Evolutionary conservation across 2,329 filamentous ascomycete species (phyloP), one percentile per base, ranked within the genome.

Genomic region (Sarocladium oryzae): DNA sequence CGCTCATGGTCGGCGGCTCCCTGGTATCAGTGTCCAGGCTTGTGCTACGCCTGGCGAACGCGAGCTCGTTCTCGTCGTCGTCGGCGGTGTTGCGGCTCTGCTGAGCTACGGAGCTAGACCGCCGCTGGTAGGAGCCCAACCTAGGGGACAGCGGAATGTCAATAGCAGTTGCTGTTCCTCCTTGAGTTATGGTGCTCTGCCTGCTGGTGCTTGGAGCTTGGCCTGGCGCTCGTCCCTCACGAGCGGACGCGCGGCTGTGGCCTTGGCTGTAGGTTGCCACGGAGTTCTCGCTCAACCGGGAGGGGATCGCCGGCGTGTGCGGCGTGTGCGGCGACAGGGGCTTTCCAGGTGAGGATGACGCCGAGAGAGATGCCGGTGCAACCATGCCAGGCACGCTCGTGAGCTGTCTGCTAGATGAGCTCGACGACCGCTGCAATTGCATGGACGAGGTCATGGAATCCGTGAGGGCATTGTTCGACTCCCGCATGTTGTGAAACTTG

Each of bases 371-470:
- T 4, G 85, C 86, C 1, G 90, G 77, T 50, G 88, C 86, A 13
- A 70, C 68, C 66, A 90, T 88, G 54, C 86, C 76, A 2, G 80
- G 78, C 2, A 82, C 76, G 55, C 80, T 81, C 9, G 75, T 71
- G 45, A 84, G 61, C 52, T 82, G 80, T 24, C 80, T 71, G 56
- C 80, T 84, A 0, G 80, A 84, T 1, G 90, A 88, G 53, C 82
- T 88, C 4, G 87, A 89, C 1, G 89, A 93, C 35, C 88, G 82
- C 43, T 95, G 87, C 52, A 96, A 72, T 58, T 95, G 82, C 60
- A 90, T 79, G 0, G 92, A 97, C 1, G 89, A 93, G 24, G 89
- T 89, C 78, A 99, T 89, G 1, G 90, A 96, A 51, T 99, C 93
- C 0, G 89, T 95, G 36, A 99, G 77, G 4, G 83, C 87, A 52